Evolutionary conservation across 78 protist genomes (phyloP), one percentile per base, ranked within the genome.

Genomic region (Monosiga brevicollis): DNA sequence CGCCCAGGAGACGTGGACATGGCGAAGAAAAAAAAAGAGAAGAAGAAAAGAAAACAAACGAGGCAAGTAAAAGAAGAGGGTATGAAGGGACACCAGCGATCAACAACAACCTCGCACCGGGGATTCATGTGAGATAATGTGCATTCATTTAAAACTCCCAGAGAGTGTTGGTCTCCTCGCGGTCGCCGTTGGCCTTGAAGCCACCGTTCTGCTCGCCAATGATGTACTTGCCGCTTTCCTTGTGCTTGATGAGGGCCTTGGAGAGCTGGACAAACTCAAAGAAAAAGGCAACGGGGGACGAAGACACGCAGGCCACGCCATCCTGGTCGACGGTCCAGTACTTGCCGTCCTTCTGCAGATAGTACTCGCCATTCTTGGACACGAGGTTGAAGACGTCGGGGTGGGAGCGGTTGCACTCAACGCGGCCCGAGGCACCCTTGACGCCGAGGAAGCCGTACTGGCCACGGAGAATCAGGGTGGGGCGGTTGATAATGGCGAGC

Each of bases 401-500:
- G 72, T 1, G 6, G 10, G 23, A 37, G 71, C 73, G 1, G 71
- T 37, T 40, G 81, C 72, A 26, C 37, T 49, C 62, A 49, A 77
- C 32, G 37, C 3, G n/a, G 72, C 24, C 43, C 29, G n/a, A 10
- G 55, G 73, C 81, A 15, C 62, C 62, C 81, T 77, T 77, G 81
- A 25, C 0, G 81, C 72, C 81, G 25, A 77, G 39, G 37, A 77
- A 77, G 35, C 81, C 81, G 71, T 77, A 42, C 81, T 77, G 42
- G 81, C 71, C 35, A 36, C 81, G 81, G 71, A 77, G 81, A 37
- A 77, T 38, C 3, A 77, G 62, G 72, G 34, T 39, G 1, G 81
- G 81, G 55, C 81, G 81, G 81, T 77, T 77, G 72, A 42, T 77
- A 71, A 77, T 39, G 43, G 55, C 42, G 81, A 77, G 41, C 35